Base-by-base conservation (phyloP, 441 rosid species). In the Adansonia grandidieri region DNA sequence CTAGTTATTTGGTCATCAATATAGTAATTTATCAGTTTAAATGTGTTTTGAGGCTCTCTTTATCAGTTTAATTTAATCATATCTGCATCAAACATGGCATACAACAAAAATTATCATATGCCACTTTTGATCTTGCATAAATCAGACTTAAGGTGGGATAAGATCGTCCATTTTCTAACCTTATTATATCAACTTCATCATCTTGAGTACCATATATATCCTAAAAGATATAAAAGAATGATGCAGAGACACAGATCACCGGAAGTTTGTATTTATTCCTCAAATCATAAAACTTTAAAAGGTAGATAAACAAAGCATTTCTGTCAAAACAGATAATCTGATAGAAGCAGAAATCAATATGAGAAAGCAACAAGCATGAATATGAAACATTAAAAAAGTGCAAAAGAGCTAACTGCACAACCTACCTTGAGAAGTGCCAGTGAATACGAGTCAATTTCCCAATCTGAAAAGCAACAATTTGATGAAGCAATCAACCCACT, bases 381-480 rank as follows among this genome's bases (percentile, higher is more conserved):
- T 15, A 47, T 70, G 28, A 14, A 53, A 5, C 47, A 32, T 17
- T 54, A 22, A 71, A 71, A 71, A 54, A 54, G 2, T 64, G 19
- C 65, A 68, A 19, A 64, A 32, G 42, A 40, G 45, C 53, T 15
- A 57, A 62, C 71, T 22, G 70, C 82, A 73, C 63, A 48, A 57
- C 71, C 70, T 85, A 94, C 98, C 97, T 90, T 92, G 50, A 96
- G 91, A 82, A 96, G 93, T 66, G 81, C 84, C 88, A 93, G 85
- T 77, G 94, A 84, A 86, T 93, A 88, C 8, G 81, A 78, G 83
- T 96, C 98, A 77, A 88, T 79, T 77, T 95, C 99, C 86, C 91
- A 83, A 66, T 85, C 89, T 78, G 85, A 84, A 85, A 90, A 89
- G 84, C 92, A 85, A 79, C 94, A 92, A 80, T 81, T 87, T 80